Base-by-base conservation (phyloP, 1,284 basidiomycete genomes). In the Termitomyces sp. region DNA sequence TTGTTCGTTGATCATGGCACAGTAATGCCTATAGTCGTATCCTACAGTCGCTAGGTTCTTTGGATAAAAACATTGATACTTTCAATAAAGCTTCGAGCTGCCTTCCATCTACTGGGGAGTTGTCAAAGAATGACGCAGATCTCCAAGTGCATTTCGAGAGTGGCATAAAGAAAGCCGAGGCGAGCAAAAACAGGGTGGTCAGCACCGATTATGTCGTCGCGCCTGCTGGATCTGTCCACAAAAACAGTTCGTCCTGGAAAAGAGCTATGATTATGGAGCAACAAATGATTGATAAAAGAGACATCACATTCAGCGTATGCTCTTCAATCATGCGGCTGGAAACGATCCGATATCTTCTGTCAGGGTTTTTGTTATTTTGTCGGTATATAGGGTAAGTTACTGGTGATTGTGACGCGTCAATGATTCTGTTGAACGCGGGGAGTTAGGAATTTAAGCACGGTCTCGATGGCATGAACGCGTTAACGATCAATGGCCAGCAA, bases 281-380 rank as follows among this genome's bases (percentile, higher is more conserved):
- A 21, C 57, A 62, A 19, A 58, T 69, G 7, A 47, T 52, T 7
- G 53, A 48, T 15, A 54, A 52, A 17, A 36, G 50, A 13, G 56
- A 58, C 26, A 15, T 56, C 6, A 38, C 39, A 9, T 68, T 66
- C 19, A 70, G 68, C 50, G 70, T 70, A 55, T 53, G 66, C 17
- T 9, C 19, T 13, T 40, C 39, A n/a, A 45, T 46, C n/a, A 40
- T n/a, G 19, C 15, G 19, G 6, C 5, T 28, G 28, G 24, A 39
- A 50, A 33, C 21, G 13, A 52, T 48, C 33, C 26, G n/a, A 28
- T 40, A n/a, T 12, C 8, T 38, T n/a, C n/a, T n/a, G 38, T 4
- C 49, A 69, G 70, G 70, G 62, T 8, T 70, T 69, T 63, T n/a
- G 63, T 72, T 36, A 65, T 70, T 12, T 36, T 63, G 33, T 51